Evolutionary conservation across 805 yeast species (phyloP), one percentile per base, ranked within the genome.

Genomic region (Wickerhamomyces subpelliculosus): DNA sequence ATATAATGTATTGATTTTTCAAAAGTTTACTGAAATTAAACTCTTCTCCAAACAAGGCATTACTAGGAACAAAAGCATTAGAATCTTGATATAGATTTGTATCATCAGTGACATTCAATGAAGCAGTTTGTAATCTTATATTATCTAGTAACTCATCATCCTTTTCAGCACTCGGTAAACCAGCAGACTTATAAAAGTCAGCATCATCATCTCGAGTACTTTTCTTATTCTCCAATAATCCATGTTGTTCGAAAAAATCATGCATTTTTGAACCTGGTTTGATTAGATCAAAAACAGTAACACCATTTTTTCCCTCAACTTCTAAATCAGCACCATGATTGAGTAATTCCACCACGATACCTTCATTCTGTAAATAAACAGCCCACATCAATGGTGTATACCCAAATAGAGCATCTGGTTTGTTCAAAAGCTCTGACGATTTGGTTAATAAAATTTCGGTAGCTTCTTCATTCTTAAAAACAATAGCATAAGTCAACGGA

Each of bases 341-440:
- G 38, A 87, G 58, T 41, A 86, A 61, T 39, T 70, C 60, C 34
- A 74, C 71, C 13, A 75, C 78, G 32, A 81, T 67, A 11, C 70
- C 67, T 41, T 72, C 57, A 38, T 75, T 74, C 38, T 77, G 72
- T 46, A 80, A 67, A 47, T 78, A 72, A 4, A 85, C 75, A 1
- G 94, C 89, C 95, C 95, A 86, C 93, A 84, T 85, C 32, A 84
- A 58, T 10, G 96, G 86, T 0, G 86, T 72, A 57, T 75, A 78
- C 3, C 73, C 67, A 19, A 73, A 54, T 18, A 74, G 39, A 2
- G 67, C 60, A 47, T 81, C 89, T 8, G 58, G 50, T 27, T 62
- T 47, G 48, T 79, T 78, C 8, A 74, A 67, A 47, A 75, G 76
- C 6, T 65, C 73, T 12, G 57, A 50, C 31, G 67, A 62, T 20